Evolutionary conservation across 2,329 filamentous ascomycete genomes (phyloP), one percentile per base, ranked within the genome.

Genomic region (Capronia coronata): DNA sequence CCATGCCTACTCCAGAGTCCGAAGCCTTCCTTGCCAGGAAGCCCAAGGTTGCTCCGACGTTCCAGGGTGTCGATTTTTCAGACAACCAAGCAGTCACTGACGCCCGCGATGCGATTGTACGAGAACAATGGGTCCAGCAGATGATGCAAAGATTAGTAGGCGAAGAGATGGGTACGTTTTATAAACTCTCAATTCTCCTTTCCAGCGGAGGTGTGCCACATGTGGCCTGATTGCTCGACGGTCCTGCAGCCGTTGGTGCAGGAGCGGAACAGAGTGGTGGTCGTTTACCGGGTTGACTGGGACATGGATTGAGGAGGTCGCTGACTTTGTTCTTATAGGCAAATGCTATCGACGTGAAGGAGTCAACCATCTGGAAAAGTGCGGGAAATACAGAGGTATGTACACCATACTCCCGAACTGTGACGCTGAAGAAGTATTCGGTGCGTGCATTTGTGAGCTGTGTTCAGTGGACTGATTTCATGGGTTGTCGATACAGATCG

Each of bases 301-400:
- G n/a, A n/a, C n/a, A n/a, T n/a, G n/a, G n/a, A n/a, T n/a, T n/a
- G n/a, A n/a, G n/a, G n/a, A n/a, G n/a, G n/a, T n/a, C n/a, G n/a
- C n/a, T n/a, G n/a, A n/a, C n/a, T n/a, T n/a, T n/a, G n/a, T n/a
- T n/a, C n/a, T n/a, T n/a, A n/a, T 21, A 75, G 76, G 77, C 59
- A 83, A 82, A 70, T 84, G 80, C 69, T 84, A 84, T 68, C 69
- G 72, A 58, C 55, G 58, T 19, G 79, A 84, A 68, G 80, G 80
- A 7, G 78, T 82, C 46, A 83, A 83, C 63, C 80, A 84, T 66
- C 65, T 84, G 61, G 79, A 83, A 74, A 83, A 83, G 68, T 84
- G 80, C 64, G 80, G 78, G 59, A 72, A 75, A 63, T 68, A 83
- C 68, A 74, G 80, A 76, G 80, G 80, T 83, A 76, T 80, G 80